Evolutionary conservation across 1,139 yeast species (phyloP), one percentile per base, ranked within the genome.

Genomic region (Candida sanyaensis): DNA sequence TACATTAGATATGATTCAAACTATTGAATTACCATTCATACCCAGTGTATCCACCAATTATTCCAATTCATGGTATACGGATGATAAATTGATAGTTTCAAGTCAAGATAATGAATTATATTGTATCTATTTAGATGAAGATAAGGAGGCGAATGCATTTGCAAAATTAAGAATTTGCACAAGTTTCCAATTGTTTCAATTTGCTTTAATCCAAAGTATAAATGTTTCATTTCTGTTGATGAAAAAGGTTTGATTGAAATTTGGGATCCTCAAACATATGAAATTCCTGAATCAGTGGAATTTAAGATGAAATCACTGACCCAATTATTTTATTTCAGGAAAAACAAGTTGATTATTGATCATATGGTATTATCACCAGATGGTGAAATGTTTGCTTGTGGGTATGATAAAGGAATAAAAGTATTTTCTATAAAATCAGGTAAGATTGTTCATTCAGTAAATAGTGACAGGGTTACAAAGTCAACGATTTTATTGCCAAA

Each of bases 221-320:
- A 66, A 24, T 69, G 73, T 48, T 62, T 69, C n/a, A 57, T 78
- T 2, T 69, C 78, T 1, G 54, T 61, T 3, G 83, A 78, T 51
- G 50, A 47, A 2, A 53, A 56, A 24, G 81, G 82, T 1, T 66
- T 73, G 57, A 55, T 78, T 9, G 83, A 78, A 57, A 71, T 73
- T 50, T 78, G 83, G 83, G 41, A 42, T 5, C 54, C 58, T 0
- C 49, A 43, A 1, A 48, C 51, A 2, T 44, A 41, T 17, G 50
- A 49, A 5, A 17, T 51, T 21, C 59, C 57, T 7, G 2, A 52
- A 47, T 28, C 66, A 63, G 57, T 63, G 9, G 55, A 55, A 9
- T 76, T 75, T 58, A 62, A 65, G 37, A 58, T 63, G 55, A 78
- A 77, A 52, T 65, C 77, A 21, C 63, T 67, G 41, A 78, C 83